Evolutionary conservation across 768 basidiomycete species (phyloP).

Genomic region (Tricholomella constricta): DNA sequence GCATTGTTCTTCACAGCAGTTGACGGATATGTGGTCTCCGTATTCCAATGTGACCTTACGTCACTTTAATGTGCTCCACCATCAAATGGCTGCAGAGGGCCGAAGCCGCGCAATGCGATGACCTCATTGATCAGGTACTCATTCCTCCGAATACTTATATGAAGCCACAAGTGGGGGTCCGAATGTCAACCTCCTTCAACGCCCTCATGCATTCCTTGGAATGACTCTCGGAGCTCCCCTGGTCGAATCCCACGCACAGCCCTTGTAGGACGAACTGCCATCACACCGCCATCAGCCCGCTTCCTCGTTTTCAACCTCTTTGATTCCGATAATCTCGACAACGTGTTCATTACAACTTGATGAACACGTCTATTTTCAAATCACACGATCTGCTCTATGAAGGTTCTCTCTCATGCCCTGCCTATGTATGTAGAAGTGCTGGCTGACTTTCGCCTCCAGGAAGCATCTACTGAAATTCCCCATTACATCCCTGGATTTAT

Average conservation of each 20-base stretch:
- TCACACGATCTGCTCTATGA: background rate
- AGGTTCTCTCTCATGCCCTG: background rate
- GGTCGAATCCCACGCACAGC: background rate
- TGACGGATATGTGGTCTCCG: no score
- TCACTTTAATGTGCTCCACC: background rate
- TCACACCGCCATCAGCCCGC: background rate
- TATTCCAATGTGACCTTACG: background rate
- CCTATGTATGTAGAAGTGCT: background rate
- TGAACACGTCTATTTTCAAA: background rate
- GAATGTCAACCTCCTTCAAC: background rate
- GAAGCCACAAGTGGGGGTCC: background rate
- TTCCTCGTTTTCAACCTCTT: background rate
- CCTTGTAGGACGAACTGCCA: no score
- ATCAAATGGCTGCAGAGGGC: background rate
- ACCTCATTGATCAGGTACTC: background rate
- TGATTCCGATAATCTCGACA: background rate
- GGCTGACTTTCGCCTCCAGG: background rate
- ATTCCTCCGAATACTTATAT: background rate
- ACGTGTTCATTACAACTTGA: background rate
- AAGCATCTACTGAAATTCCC: conserved; percentile 21
- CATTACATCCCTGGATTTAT: conserved; percentile 49
- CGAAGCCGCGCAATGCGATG: background rate
- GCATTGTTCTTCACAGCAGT: background rate
- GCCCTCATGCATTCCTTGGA: background rate
- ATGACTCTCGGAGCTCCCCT: background rate